phyloP scores from a whole-genome alignment of 768 basidiomycete species.

The Termitomyces sp. region DNA sequence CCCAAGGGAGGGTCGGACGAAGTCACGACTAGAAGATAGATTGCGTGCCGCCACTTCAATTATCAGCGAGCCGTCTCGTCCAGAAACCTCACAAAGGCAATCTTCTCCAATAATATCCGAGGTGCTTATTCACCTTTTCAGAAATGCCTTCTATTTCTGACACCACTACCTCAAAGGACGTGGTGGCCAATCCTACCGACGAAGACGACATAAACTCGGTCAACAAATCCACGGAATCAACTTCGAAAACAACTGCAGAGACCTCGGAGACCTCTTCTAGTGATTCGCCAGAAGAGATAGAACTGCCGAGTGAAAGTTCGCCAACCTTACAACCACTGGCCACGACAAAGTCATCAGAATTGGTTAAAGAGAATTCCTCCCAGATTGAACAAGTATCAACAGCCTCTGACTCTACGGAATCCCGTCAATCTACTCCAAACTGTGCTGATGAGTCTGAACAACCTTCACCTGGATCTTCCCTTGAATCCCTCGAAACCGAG shows the following conservation, averaged over 20 bases:
- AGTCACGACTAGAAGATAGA: slow-evolving; percentile 69
- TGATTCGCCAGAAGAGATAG: background rate
- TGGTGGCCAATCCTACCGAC: slow-evolving; percentile 1
- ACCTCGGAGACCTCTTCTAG: background rate
- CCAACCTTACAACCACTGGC: background rate
- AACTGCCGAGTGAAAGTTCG: background rate
- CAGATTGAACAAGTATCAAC: background rate
- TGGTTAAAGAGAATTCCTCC: background rate
- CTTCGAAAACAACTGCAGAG: background rate
- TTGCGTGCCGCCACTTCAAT: slow-evolving; percentile 59
- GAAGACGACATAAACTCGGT: background rate
- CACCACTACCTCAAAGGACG: slow-evolving; percentile 21
- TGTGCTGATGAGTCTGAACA: background rate
- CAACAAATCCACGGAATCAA: background rate
- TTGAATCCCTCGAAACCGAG: background rate
- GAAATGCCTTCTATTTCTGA: slow-evolving; percentile 38
- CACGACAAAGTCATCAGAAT: background rate
- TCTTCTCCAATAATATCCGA: slow-evolving; percentile 30
- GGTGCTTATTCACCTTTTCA: slow-evolving; percentile 26
- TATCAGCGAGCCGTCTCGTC: slow-evolving; percentile 47
- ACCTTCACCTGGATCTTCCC: background rate
- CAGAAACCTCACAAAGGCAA: slow-evolving; percentile 31
- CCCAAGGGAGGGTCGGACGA: slow-evolving; percentile 23
- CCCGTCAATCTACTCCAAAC: background rate
- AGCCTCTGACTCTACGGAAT: background rate